Evolutionary conservation across 257 asterid species (phyloP), one percentile per base, ranked within the genome.

Genomic region (Rubia yunnanensis): DNA sequence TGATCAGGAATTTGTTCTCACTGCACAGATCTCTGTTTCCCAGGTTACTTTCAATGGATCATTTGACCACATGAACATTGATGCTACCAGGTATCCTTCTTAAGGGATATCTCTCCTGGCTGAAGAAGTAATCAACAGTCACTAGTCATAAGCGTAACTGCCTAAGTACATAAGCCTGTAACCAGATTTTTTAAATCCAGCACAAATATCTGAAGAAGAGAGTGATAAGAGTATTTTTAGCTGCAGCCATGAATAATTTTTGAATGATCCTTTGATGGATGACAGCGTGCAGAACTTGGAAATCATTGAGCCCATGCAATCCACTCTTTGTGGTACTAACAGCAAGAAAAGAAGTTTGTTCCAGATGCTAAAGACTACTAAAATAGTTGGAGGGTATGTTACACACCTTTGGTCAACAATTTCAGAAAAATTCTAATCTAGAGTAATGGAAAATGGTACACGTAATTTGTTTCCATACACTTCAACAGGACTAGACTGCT

Each of bases 11-110:
- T 34, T 62, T 49, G 24, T 61, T 53, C 68, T 69, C 15, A 26
- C 49, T 10, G 38, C 2, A 22, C 15, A 14, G 39, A 57, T 72
- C 46, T 69, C 41, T 63, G 35, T 72, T 67, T 80, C 63, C 48
- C 90, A 92, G 98, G 97, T 92, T 66, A 84, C 97, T 39, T 92
- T 92, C 63, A 92, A 92, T 68, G 99, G 99, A 83, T 89, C 97
- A 69, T 92, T 89, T 70, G 99, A 89, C 75, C 99, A 92, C 86
- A 82, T 92, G 97, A 92, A 86, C 74, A 89, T 92, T 75, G 99
- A 92, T 59, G 87, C 96, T 68, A 85, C 99, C 38, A 92, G 98
- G 98, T 92, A 79, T 62, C 70, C 70, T 78, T 74, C 63, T 73
- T 57, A 52, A 60, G 68, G 35, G 17, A 60, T 67, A n/a, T 56